Percentiles rank a stretch among this genome's conserved stretches.
Conservation (phyloP, 805 yeast species). For the Clavispora fructus region DNA sequence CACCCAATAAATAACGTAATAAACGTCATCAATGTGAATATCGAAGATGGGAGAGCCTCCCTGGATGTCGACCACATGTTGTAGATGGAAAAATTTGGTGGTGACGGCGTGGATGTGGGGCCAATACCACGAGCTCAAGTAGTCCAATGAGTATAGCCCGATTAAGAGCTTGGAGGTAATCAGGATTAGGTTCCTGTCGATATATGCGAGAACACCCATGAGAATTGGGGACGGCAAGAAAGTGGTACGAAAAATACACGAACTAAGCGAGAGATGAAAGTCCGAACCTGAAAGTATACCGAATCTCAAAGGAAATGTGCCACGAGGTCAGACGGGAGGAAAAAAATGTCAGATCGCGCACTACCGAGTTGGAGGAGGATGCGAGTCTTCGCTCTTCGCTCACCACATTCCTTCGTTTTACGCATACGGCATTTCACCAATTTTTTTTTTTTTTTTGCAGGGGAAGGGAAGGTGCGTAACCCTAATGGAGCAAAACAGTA, state of each 20-base stretch:
- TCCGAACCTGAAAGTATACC: background rate
- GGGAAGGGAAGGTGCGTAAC: no score
- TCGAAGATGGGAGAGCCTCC: slow-evolving; percentile 35
- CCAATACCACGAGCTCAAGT: slow-evolving; percentile 13
- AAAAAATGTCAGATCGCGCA: background rate
- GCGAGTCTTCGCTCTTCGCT: background rate
- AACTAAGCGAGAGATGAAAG: background rate
- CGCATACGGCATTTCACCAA: background rate
- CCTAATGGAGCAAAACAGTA: no score
- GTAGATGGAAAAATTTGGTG: slow-evolving; percentile 33
- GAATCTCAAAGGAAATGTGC: background rate
- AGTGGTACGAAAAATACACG: background rate
- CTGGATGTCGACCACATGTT: slow-evolving; percentile 15
- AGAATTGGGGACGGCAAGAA: background rate
- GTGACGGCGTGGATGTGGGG: slow-evolving; percentile 21
- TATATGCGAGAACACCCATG: background rate
- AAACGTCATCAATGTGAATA: slow-evolving; percentile 52
- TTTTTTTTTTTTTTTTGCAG: background rate
- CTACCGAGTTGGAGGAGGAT: background rate
- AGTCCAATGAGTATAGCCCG: slow-evolving; percentile 22
- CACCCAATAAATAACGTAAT: slow-evolving; percentile 50
- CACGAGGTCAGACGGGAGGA: background rate
- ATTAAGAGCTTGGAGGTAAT: slow-evolving; percentile 26
- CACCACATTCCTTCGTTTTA: background rate
- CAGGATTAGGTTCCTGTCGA: slow-evolving; percentile 35